Evolutionary conservation across 805 yeast genomes (phyloP), one percentile per base, ranked within the genome.

Genomic region (Yamadazyma insecticola): DNA sequence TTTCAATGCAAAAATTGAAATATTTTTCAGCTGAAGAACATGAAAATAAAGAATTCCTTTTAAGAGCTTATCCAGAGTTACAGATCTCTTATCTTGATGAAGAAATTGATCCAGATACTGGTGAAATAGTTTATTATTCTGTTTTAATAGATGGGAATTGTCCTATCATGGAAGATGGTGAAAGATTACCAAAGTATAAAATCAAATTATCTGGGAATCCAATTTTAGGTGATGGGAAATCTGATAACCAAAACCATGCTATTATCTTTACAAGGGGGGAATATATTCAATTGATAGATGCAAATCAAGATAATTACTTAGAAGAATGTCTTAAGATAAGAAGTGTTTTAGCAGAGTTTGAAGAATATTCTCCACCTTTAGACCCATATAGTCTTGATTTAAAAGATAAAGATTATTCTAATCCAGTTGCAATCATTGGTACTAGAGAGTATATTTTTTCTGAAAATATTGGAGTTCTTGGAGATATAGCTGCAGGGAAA

Each of bases 1-100:
- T 84, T 36, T 80, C 95, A 16, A 84, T 86, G 94, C 96, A 86
- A 68, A 73, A 89, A 63, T 74, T 81, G 52, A 70, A 81, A 29
- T 70, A 74, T 43, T 83, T 86, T 56, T 74, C 70, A 50, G 74
- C 78, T 13, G 86, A 81, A 46, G 92, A 86, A 58, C 64, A 75
- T 50, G 87, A 81, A 57, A 80, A 81, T 45, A 86, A 88, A 17
- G 94, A 86, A 50, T 79, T 81, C 50, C 72, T 86, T 52, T 66
- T 86, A 42, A 71, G 88, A 57, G 88, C 89, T 37, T 83, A 84
- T 53, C 95, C 95, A 15, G 88, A 81, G 48, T 65, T 85, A 48
- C 86, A 80, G 55, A 87, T 90, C 62, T 95, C 97, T 35, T 90
- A 87, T 69, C 72, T 90, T 50, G 97, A 90, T 50, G 96, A 89